A percentile compares a stretch with the other conserved stretches of the same genome.
Evolutionary conservation across 805 yeast genomes (phyloP).

Genomic region (Sugiyamaella mastotermitis): DNA sequence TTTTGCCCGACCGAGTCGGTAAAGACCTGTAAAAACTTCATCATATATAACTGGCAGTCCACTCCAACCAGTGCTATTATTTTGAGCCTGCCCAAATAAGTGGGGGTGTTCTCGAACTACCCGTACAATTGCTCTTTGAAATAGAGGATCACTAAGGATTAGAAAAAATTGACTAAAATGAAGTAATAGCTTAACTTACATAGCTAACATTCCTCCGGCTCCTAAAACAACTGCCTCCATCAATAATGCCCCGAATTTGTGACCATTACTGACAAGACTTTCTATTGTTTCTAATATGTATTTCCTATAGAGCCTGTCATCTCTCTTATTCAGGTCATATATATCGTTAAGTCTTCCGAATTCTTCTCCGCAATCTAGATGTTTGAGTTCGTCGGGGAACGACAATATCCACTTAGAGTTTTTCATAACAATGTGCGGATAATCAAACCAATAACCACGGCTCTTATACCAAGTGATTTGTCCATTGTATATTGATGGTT

Average conservation of each 20-base stretch:
- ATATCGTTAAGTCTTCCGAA: slow-evolving; percentile 14
- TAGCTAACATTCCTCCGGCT: slow-evolving; percentile 25
- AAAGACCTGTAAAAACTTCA: slow-evolving; percentile 25
- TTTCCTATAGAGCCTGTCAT: slow-evolving; percentile 8
- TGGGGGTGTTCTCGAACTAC: slow-evolving; percentile 14
- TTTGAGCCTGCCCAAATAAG: slow-evolving; percentile 7
- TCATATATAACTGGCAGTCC: slow-evolving; percentile 24
- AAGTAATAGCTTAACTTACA: slow-evolving; percentile 12
- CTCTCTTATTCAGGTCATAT: slow-evolving; percentile 13
- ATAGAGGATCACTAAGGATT: slow-evolving; percentile 18
- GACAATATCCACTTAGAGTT: slow-evolving; percentile 20
- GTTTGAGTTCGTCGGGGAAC: slow-evolving; percentile 13
- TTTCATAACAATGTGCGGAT: slow-evolving; percentile 19
- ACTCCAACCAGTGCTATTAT: slow-evolving; percentile 12
- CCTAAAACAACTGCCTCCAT: slow-evolving; percentile 24
- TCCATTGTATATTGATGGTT: slow-evolving; percentile 22
- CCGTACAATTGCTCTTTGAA: slow-evolving; percentile 20
- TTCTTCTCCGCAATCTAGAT: slow-evolving; percentile 6
- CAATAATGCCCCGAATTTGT: slow-evolving; percentile 23
- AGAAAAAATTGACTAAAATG: background rate
- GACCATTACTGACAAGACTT: slow-evolving; percentile 12
- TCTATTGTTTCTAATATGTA: slow-evolving; percentile 14
- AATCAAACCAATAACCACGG: slow-evolving; percentile 24
- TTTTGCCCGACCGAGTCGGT: slow-evolving; percentile 20
- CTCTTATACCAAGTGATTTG: slow-evolving; percentile 23